Base-by-base conservation (phyloP, 148 eudicot species). In the Cornus kousa region DNA sequence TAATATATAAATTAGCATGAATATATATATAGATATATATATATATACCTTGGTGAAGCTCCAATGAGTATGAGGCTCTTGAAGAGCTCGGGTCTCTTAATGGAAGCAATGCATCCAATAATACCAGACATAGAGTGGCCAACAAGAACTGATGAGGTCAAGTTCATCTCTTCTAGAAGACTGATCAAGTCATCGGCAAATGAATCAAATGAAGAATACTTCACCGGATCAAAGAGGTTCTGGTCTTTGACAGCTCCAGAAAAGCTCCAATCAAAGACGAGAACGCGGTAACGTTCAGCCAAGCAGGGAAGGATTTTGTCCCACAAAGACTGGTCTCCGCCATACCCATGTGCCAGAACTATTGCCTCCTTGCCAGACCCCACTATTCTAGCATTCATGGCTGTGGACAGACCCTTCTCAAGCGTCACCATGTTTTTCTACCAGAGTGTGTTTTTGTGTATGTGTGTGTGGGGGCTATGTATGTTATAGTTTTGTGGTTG, bases 51-150 rank as follows among this genome's bases (percentile, higher is more conserved):
- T 5, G 98, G 97, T 67, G 98, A 94, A 67, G 94, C 82, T 81
- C 87, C 90, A 82, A 94, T 77, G 57, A 94, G 92, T 5, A 94
- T 78, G 72, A 94, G 95, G 68, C 86, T 87, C 55, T 85, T 85
- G 68, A 94, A 94, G 48, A 94, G 93, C 4, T 85, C 82, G 67
- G 98, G 98, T 72, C 89, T 92, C 79, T 87, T 92, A 7, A 87
- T 80, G 48, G 98, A 92, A 83, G 98, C 97, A 85, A 92, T 82
- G 84, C 98, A 94, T 32, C 98, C 98, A 74, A 94, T 85, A 87
- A 91, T 92, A 13, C 83, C 91, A 68, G 98, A 86, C 97, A 94
- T 94, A 24, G 98, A 94, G 82, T 94, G 98, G 0, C 94, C 97
- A 65, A 95, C 88, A 79, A 86, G 88, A 20, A 91, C 84, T 62